Evolutionary conservation across 2,329 filamentous ascomycete species (phyloP).

Genomic region (Epichloe sibirici): DNA sequence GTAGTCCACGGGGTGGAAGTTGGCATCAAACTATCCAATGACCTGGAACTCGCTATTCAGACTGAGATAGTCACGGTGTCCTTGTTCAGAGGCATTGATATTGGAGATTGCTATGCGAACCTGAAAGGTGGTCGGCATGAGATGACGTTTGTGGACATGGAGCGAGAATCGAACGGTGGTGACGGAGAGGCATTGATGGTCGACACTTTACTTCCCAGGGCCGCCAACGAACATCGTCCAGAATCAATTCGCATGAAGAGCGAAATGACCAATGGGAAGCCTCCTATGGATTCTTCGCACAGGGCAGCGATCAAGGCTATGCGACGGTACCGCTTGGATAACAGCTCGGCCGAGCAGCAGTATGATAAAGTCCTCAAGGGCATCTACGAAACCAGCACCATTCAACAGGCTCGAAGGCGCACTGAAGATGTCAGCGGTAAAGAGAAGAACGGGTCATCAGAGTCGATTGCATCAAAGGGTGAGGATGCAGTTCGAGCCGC

Average conservation of each 20-base stretch:
- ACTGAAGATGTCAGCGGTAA: background rate
- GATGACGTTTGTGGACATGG: background rate
- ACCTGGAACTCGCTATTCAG: slow-evolving; percentile 4
- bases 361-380: background rate
- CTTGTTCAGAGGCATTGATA: slow-evolving; percentile 3
- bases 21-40: slow-evolving; percentile 4
- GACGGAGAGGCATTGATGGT: background rate
- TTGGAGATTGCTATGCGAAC: slow-evolving; percentile 5
- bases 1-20: slow-evolving; percentile 3
- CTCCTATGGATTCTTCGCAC: slow-evolving; percentile 2
- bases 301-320: background rate
- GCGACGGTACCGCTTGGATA: background rate
- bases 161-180: background rate
- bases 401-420: background rate
- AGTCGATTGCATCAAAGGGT: background rate
- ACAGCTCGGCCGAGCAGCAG: background rate
- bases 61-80: slow-evolving; percentile 2
- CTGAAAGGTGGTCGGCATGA: slow-evolving; percentile 4
- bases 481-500: slow-evolving; percentile 1
- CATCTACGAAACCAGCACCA: background rate
- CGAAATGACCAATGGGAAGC: slow-evolving; percentile 5
- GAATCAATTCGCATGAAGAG: slow-evolving; percentile 1
- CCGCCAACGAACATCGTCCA: background rate
- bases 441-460: background rate
- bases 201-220: background rate